Percentiles rank a stretch among this genome's conserved stretches.
These are phyloP conservation scores for Colletotrichum sp. DNA, from an alignment of 2,329 filamentous ascomycete genomes.

Conservation along the genomic window DNA sequence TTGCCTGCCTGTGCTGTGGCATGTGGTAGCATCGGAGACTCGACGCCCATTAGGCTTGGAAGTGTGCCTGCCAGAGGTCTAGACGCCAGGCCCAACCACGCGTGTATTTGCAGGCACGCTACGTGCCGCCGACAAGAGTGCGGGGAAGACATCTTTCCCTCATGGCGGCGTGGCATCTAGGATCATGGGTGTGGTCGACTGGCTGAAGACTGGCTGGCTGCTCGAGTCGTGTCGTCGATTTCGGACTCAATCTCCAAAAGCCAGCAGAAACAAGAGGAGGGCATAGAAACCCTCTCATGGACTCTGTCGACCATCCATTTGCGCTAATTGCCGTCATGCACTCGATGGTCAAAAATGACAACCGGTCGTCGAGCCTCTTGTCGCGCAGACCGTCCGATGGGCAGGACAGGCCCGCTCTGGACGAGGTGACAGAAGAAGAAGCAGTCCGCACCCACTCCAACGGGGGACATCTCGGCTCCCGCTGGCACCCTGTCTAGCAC, in stretches of 20 bases:
- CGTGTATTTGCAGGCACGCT: background rate
- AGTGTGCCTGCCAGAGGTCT: background rate
- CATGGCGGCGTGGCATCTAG: background rate
- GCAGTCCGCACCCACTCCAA: background rate
- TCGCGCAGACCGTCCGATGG: background rate
- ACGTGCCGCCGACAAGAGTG: background rate
- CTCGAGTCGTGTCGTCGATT: background rate
- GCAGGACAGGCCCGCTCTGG: background rate
- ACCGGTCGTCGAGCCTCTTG: background rate
- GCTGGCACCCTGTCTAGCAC: background rate
- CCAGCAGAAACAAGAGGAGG: background rate
- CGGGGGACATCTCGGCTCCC: background rate
- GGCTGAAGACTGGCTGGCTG: background rate
- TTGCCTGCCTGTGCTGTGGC: background rate
- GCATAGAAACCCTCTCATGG: background rate
- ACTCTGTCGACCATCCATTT: background rate
- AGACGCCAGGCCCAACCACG: background rate
- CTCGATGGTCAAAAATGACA: background rate
- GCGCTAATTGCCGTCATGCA: slow-evolving; percentile 3
- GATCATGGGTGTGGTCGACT: background rate
- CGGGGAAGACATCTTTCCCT: slow-evolving; percentile 4
- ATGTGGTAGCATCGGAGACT: slow-evolving; percentile 5
- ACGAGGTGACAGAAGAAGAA: background rate
- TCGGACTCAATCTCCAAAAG: background rate
- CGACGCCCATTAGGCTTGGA: background rate